Percentiles rank a stretch among this genome's conserved stretches.
These are phyloP conservation scores for Paecilomyces fulvus DNA, from an alignment of 2,329 filamentous ascomycete species.

Conservation along the genomic window DNA sequence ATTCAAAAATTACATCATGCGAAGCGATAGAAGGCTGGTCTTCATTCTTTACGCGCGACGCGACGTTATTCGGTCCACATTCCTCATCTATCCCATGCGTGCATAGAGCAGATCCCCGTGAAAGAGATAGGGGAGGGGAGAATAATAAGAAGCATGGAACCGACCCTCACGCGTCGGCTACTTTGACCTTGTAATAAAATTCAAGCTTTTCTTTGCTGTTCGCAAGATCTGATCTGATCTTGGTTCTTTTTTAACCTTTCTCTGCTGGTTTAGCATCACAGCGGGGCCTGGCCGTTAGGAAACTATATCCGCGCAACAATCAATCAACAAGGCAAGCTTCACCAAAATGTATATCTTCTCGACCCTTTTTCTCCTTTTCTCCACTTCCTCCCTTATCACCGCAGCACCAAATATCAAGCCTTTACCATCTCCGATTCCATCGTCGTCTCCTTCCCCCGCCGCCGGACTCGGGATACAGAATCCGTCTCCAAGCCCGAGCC, in stretches of 20 bases:
- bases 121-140: background rate
- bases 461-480: too few species aligned
- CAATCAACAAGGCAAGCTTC: background rate
- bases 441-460: too few species aligned
- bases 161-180: background rate
- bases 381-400: background rate
- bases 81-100: background rate
- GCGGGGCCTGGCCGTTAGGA: background rate
- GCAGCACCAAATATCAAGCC: background rate
- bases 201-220: background rate
- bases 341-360: constrained; percentile 4
- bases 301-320: background rate
- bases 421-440: background rate
- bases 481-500: background rate
- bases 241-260: background rate
- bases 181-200: background rate
- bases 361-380: constrained; percentile 1
- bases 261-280: background rate
- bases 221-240: background rate
- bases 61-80: background rate
- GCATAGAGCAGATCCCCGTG: background rate
- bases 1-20: background rate
- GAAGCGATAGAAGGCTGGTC: background rate
- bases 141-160: background rate
- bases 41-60: background rate